Evolutionary conservation across 345 rosid genomes (phyloP).

Genomic region (Physaria fendleri): DNA sequence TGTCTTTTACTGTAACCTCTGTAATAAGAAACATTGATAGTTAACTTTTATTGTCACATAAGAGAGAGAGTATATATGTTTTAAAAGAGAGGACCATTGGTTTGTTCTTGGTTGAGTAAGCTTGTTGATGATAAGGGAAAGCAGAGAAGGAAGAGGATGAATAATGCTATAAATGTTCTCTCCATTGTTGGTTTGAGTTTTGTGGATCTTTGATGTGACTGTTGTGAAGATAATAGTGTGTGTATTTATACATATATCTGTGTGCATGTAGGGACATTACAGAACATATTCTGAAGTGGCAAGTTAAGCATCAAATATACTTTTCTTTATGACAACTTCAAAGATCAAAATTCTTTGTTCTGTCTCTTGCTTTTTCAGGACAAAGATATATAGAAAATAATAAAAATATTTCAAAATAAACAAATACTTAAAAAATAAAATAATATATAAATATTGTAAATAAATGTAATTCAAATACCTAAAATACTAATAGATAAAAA

Average conservation of each 20-base stretch:
- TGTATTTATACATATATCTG: neutral
- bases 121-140: conserved; percentile 12
- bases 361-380: neutral
- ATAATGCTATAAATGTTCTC: neutral
- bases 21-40: neutral
- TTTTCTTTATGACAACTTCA: conserved; percentile 10
- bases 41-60: neutral
- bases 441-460: too few species aligned
- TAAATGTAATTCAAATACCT: too few species aligned
- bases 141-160: conserved; percentile 10
- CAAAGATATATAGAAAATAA: too few species aligned
- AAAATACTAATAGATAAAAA: too few species aligned
- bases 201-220: neutral
- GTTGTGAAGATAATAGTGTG: neutral
- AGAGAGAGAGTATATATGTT: neutral
- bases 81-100: conserved; percentile 18
- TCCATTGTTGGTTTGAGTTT: conserved; percentile 8
- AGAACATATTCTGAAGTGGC: conserved; percentile 3
- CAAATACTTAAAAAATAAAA: too few species aligned
- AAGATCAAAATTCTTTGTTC: neutral
- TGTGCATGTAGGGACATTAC: neutral
- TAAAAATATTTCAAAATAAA: too few species aligned
- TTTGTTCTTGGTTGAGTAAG: neutral
- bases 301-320: conserved; percentile 13
- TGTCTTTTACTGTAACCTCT: conserved; percentile 6